phyloP scores from a whole-genome alignment of 768 basidiomycete genomes.

The Pleurotus eryngii region DNA sequence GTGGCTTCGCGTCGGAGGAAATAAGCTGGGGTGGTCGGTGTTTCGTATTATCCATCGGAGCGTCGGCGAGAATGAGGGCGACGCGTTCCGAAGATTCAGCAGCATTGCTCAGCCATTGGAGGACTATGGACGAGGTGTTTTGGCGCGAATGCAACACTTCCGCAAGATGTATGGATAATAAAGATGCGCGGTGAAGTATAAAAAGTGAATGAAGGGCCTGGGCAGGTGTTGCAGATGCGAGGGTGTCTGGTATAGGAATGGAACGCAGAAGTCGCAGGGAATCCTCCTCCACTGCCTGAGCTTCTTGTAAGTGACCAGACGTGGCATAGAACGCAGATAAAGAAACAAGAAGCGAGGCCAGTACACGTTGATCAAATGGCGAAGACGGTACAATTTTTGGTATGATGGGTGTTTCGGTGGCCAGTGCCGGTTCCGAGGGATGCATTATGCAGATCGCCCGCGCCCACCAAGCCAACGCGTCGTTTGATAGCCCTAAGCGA shows the following conservation, averaged over 20 bases:
- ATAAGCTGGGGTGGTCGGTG: conserved; percentile 9
- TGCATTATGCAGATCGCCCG: conserved; percentile 48
- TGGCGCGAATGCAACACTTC: conserved; percentile 61
- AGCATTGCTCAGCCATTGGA: conserved; percentile 56
- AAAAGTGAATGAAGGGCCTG: conserved; percentile 63
- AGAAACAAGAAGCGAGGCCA: conserved; percentile 63
- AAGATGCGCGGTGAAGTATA: conserved; percentile 69
- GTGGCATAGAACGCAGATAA: conserved; percentile 68
- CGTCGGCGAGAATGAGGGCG: conserved; percentile 47
- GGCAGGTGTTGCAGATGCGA: conserved; percentile 45
- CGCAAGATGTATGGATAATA: conserved; percentile 69
- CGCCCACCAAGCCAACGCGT: conserved; percentile 68
- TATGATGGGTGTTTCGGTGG: conserved; percentile 20
- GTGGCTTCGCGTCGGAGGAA: conserved; percentile 29
- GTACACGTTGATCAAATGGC: conserved; percentile 60
- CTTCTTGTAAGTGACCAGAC: conserved; percentile 50
- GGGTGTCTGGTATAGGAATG: conserved; percentile 43
- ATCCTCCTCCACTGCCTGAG: conserved; percentile 53
- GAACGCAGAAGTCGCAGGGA: conserved; percentile 53
- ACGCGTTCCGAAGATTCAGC: conserved; percentile 69
- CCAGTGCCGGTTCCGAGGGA: conserved; percentile 21
- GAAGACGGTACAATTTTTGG: conserved; percentile 45
- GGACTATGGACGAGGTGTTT: conserved; percentile 37
- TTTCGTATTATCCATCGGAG: conserved; percentile 27
- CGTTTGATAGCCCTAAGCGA: conserved; percentile 47